A percentile compares a stretch with the other conserved stretches of the same genome.
These are phyloP conservation scores for Zygosaccharomyces bailii DNA, from an alignment of 805 yeast genomes.

Conservation along the genomic window DNA sequence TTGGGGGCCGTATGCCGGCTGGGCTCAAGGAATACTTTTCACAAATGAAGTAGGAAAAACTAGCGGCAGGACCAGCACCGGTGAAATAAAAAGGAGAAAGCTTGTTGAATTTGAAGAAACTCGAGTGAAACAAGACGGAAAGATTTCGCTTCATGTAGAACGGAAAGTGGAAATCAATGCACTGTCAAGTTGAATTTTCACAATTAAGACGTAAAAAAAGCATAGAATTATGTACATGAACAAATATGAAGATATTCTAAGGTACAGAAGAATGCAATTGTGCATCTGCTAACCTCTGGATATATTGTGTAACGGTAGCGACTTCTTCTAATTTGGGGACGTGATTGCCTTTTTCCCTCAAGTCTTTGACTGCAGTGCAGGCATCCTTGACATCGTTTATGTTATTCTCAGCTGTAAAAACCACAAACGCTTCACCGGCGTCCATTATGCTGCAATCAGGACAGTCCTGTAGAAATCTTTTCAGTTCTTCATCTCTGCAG, in stretches of 20 bases:
- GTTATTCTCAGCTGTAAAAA: slow-evolving; percentile 46
- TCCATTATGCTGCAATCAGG: slow-evolving; percentile 31
- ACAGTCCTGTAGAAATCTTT: slow-evolving; percentile 28
- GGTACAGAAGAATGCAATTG: slow-evolving; percentile 12
- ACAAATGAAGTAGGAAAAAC: slow-evolving; percentile 80
- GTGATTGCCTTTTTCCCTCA: slow-evolving; percentile 42
- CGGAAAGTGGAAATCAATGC: slow-evolving; percentile 10
- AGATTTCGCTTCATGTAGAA: slow-evolving; percentile 5
- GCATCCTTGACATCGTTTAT: slow-evolving; percentile 41
- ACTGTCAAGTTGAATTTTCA: slow-evolving; percentile 1
- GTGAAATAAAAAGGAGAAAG: slow-evolving; percentile 26
- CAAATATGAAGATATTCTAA: neutral
- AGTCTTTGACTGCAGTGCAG: slow-evolving; percentile 40
- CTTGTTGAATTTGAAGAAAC: slow-evolving; percentile 4
- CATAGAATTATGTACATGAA: slow-evolving; percentile 5
- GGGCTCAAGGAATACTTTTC: slow-evolving; percentile 96
- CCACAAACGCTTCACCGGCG: slow-evolving; percentile 44
- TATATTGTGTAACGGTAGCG: slow-evolving; percentile 35
- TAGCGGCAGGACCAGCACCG: slow-evolving; percentile 53
- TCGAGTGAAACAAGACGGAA: slow-evolving; percentile 13
- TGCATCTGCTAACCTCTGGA: slow-evolving; percentile 26
- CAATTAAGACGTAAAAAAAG: neutral
- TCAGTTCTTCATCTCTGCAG: slow-evolving; percentile 45
- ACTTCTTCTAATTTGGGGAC: slow-evolving; percentile 38
- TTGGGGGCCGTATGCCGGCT: slow-evolving; percentile 94